These are phyloP conservation scores for Hygrocybe punicea DNA, from an alignment of 768 basidiomycete species.

Conservation along the genomic window DNA sequence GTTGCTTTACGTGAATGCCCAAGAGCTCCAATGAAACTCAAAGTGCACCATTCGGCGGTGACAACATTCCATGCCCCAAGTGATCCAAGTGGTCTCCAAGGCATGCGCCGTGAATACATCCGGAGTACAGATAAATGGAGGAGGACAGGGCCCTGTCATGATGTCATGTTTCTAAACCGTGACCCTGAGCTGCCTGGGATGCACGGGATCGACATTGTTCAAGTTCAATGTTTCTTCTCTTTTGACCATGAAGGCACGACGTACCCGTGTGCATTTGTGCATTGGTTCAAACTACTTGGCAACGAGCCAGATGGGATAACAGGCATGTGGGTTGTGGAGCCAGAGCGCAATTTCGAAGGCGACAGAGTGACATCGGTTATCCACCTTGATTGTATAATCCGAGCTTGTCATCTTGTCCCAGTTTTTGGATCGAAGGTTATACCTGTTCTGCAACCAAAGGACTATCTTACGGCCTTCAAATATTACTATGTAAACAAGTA, in stretches of 20 bases:
- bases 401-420: constrained; percentile 5
- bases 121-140: background rate
- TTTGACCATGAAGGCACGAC: background rate
- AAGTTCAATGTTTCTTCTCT: constrained; percentile 28
- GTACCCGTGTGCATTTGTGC: constrained; percentile 10
- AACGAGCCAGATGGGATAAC: constrained; percentile 10
- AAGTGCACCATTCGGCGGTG: background rate
- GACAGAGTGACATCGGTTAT: background rate
- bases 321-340: constrained; percentile 17
- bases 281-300: constrained; percentile 4
- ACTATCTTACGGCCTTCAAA: too few species aligned
- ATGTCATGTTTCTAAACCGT: constrained; percentile 24
- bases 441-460: constrained; percentile 12
- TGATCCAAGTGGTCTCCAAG: background rate
- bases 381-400: constrained; percentile 28
- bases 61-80: background rate
- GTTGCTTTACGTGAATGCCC: constrained; percentile 2
- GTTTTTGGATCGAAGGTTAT: constrained; percentile 9
- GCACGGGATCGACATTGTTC: constrained; percentile 24
- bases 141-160: constrained; percentile 8
- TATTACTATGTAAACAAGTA: constrained; percentile 22
- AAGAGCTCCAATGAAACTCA: background rate
- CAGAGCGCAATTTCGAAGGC: constrained; percentile 7
- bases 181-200: constrained; percentile 15
- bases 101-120: constrained; percentile 25